These are phyloP conservation scores for Debaryomyces coudertii DNA, from an alignment of 1,139 yeast genomes.

Conservation along the genomic window DNA sequence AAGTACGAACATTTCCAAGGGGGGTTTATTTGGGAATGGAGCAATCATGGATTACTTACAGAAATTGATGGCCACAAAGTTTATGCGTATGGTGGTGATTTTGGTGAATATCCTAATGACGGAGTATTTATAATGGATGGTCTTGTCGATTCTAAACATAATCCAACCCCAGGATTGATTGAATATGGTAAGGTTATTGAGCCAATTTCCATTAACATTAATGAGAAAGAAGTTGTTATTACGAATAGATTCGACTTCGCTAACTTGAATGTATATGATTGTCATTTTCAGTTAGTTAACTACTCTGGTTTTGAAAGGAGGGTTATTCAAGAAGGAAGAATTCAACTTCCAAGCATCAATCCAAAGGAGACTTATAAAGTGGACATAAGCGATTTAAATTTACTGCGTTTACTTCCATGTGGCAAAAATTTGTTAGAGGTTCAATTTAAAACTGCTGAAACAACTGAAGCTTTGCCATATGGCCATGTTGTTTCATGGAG, in stretches of 20 bases:
- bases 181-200: constrained; percentile 33
- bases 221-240: constrained; percentile 11
- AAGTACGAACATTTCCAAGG: constrained; percentile 32
- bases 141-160: constrained; percentile 30
- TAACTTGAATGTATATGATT: constrained; percentile 12
- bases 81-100: constrained; percentile 39
- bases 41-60: constrained; percentile 33
- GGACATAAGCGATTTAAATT: too few relatives aligned
- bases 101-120: constrained; percentile 36
- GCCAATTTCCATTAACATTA: constrained; percentile 24
- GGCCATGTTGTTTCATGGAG: constrained; percentile 31
- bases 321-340: constrained; percentile 11
- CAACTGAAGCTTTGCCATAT: constrained; percentile 11
- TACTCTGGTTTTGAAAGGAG: constrained; percentile 11
- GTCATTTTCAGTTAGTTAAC: constrained; percentile 7
- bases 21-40: constrained; percentile 45
- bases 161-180: constrained; percentile 35
- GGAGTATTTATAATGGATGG: constrained; percentile 42
- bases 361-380: constrained; percentile 8
- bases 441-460: constrained; percentile 12
- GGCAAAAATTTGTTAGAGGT: constrained; percentile 11
- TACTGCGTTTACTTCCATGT: constrained; percentile 5
- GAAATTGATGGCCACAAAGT: constrained; percentile 18
- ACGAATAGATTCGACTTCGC: constrained; percentile 19
- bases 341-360: constrained; percentile 12